Evolutionary conservation across 495 filamentous ascomycete species (phyloP), one percentile per base, ranked within the genome.

Genomic region (Chaetomium fimeti): DNA sequence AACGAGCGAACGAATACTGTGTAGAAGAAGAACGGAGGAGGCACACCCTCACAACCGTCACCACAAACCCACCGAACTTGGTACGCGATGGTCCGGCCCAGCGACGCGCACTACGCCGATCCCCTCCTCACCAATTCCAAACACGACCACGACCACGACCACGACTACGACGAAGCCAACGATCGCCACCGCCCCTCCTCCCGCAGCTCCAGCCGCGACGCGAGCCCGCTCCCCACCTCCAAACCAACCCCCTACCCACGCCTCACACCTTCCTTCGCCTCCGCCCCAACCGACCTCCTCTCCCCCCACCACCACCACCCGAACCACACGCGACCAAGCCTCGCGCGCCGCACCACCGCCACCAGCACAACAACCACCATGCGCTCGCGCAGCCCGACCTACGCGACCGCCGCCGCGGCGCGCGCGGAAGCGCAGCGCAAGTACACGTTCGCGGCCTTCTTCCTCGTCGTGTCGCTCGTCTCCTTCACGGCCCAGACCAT

Each of bases 401-500:
- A 87, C 16, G 79, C 81, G 8, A 6, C 89, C 18, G 79, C 82
- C 55, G 72, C 77, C 25, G 68, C 71, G n/a, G 84, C 86, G 36
- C 79, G 77, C 5, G 40, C 64, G 29, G 71, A 86, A 25, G 91
- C 89, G 55, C 84, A 83, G 64, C 88, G 85, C 70, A 92, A 92
- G 74, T 97, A 97, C 73, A 85, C 90, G 27, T 89, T 92, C 69
- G 93, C 94, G 4, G 87, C 84, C 7, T 84, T 91, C 54, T 97
- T 96, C 76, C 78, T 98, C 60, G 69, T 89, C 5, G 66, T 96
- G 63, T 93, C 88, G 69, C 78, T 98, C 69, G 77, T 93, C 22
- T 87, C 88, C 70, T 98, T 98, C 76, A 80, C 78, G 36, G 78
- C 97, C 6, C 94, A 98, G 81, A 97, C 94, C 7, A 93, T 97